Base-by-base conservation (phyloP, 495 filamentous ascomycete species). In the Chaetomidium leptoderma region DNA sequence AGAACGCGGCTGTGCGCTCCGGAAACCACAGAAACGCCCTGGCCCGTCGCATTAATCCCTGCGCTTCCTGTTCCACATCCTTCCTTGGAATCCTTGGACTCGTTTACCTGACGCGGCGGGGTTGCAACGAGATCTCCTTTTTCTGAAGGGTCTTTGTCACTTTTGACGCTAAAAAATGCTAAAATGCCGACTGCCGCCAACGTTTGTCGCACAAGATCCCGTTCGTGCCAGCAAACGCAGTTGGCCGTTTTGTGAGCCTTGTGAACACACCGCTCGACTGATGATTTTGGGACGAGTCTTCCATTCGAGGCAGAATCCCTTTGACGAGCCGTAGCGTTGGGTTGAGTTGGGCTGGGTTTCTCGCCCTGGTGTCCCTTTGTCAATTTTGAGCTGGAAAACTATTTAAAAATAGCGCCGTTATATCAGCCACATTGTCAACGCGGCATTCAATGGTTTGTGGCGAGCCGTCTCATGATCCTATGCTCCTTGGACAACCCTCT, bases 1-100 rank as follows among this genome's bases (percentile, higher is more conserved):
- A n/a, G 44, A 7, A 19, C 32, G 42, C 43, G 57, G 52, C 61
- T 60, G 61, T 60, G 53, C 29, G 40, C 29, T n/a, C 42, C n/a
- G 52, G 53, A 33, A 60, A 54, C 61, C 61, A 56, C 54, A 47
- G 48, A 63, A 63, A 59, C 37, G 40, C 29, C 39, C 53, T 14
- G 53, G 17, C 21, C 5, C 4, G 27, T 26, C n/a, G n/a, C 42
- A 17, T 39, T 14, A 29, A 51, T 40, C 37, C 35, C 51, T 50
- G 52, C 43, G 7, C 19, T n/a, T 26, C 27, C 26, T 2, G 26
- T 36, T 55, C 53, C 40, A 46, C 32, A 46, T 26, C 6, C 52
- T 21, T 21, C n/a, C n/a, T n/a, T n/a, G n/a, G n/a, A n/a, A 14
- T 11, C 23, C 17, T 17, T 19, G 7, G n/a, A 13, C n/a, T 49